Evolutionary conservation across 805 yeast species (phyloP), one percentile per base, ranked within the genome.

Genomic region (Metschnikowia anglica): DNA sequence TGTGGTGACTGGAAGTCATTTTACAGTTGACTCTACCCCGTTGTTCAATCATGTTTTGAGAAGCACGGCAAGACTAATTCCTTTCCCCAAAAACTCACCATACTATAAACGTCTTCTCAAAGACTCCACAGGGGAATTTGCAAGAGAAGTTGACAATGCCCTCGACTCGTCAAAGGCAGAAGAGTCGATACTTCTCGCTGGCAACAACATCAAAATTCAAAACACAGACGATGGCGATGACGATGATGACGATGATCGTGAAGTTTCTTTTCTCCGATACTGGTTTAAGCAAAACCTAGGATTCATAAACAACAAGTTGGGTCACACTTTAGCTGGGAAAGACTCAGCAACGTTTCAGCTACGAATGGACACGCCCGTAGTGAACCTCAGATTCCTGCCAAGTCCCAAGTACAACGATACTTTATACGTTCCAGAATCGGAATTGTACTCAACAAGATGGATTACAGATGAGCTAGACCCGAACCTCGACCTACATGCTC

Each of bases 1-100:
- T 51, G 63, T 64, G 13, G 61, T 70, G 3, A 61, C 62, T 6
- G 76, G 76, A 0, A 58, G 64, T 33, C 58, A 60, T 29, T 63
- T 70, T 32, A 39, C 49, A 7, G 68, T 69, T 7, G 68, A 62
- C 33, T 46, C 67, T 5, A 65, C 58, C 43, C 70, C 74, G 0
- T 44, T 65, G n/a, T 60, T 70, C 41, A 62, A 65, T 47, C 62
- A 64, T 20, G 27, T 70, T 3, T 41, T 69, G 30, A 44, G 44
- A 18, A 49, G 52, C 12, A 60, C 63, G 0, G 60, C 72, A 9
- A 58, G 57, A 32, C 48, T 47, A 20, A 60, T 69, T 5, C 65
- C 72, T 0, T 54, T 69, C 13, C 68, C 72, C 1, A 58, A 55
- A 36, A 46, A 43, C 20, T 51, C 61, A 2, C 35, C 54, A 9